Percentiles rank a stretch among this genome's conserved stretches.
These are phyloP conservation scores for Grammothele lineata DNA, from an alignment of 768 basidiomycete species.

Conservation along the genomic window DNA sequence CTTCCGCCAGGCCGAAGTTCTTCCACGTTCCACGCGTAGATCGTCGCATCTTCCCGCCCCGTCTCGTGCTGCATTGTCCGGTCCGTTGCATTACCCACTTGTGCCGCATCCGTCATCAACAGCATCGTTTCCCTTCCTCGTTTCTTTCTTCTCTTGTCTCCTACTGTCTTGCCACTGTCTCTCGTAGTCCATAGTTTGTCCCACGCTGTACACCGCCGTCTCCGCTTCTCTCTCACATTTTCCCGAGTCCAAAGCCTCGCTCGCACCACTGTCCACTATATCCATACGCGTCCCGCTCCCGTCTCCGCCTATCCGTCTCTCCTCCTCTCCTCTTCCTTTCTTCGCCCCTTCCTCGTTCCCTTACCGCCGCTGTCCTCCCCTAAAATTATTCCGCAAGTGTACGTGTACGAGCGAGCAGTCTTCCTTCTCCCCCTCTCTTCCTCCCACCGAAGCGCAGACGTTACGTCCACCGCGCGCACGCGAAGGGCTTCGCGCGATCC, in stretches of 20 bases:
- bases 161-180: slow-evolving; percentile 1
- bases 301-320: neutral
- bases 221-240: slow-evolving; percentile 9
- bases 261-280: slow-evolving; percentile 11
- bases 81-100: slow-evolving; percentile 13
- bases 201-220: slow-evolving; percentile 4
- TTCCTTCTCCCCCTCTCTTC: neutral
- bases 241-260: slow-evolving; percentile 3
- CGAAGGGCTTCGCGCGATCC: slow-evolving; percentile 50
- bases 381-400: slow-evolving; percentile 14
- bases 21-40: slow-evolving; percentile 6
- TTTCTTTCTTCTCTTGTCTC: slow-evolving; percentile 5
- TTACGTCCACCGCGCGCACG: slow-evolving; percentile 20
- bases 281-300: slow-evolving; percentile 12
- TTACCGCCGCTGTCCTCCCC: neutral
- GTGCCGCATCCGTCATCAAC: slow-evolving; percentile 17
- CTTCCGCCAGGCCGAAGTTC: slow-evolving; percentile 4
- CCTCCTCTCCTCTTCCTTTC: slow-evolving; percentile 3
- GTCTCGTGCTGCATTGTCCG: slow-evolving; percentile 15
- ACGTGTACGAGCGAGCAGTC: slow-evolving; percentile 21
- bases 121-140: slow-evolving; percentile 5
- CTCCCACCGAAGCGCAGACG: slow-evolving; percentile 19
- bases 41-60: slow-evolving; percentile 7
- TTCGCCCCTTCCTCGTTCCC: slow-evolving; percentile 1
- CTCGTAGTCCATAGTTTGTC: slow-evolving; percentile 1